phyloP scores from a whole-genome alignment of 371 early-diverging fungal genomes.

The Saksenaea vasiformis region DNA sequence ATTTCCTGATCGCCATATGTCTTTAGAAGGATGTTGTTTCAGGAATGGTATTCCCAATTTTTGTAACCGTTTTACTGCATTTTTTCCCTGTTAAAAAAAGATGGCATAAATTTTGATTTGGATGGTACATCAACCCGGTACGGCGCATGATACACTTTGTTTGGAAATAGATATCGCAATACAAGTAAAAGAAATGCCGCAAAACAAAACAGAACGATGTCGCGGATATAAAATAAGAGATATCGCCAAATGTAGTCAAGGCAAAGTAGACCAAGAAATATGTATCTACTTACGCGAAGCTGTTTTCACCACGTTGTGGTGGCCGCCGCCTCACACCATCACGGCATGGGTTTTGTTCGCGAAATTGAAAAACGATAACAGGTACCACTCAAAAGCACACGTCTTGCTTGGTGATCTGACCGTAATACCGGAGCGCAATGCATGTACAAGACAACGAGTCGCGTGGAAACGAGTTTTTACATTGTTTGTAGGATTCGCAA shows the following conservation, averaged over 20 bases:
- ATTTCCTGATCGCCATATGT: too few relatives aligned
- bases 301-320: background rate
- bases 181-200: too few relatives aligned
- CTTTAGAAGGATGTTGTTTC: too few relatives aligned
- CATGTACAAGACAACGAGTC: background rate
- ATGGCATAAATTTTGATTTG: too few relatives aligned
- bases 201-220: background rate
- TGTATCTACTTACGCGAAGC: background rate
- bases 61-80: too few relatives aligned
- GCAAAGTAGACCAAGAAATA: too few relatives aligned
- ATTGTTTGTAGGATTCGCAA: background rate
- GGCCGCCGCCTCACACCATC: background rate
- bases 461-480: background rate
- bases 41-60: too few relatives aligned
- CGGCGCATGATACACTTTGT: too few relatives aligned
- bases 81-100: too few relatives aligned
- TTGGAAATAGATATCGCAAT: background rate
- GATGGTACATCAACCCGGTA: too few relatives aligned
- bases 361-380: background rate
- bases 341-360: background rate
- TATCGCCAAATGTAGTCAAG: too few relatives aligned
- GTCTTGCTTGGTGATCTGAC: background rate
- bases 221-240: too few relatives aligned
- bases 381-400: background rate
- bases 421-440: background rate